These are phyloP conservation scores for Populus euphratica DNA, from an alignment of 345 rosid species.

Conservation along the genomic window DNA sequence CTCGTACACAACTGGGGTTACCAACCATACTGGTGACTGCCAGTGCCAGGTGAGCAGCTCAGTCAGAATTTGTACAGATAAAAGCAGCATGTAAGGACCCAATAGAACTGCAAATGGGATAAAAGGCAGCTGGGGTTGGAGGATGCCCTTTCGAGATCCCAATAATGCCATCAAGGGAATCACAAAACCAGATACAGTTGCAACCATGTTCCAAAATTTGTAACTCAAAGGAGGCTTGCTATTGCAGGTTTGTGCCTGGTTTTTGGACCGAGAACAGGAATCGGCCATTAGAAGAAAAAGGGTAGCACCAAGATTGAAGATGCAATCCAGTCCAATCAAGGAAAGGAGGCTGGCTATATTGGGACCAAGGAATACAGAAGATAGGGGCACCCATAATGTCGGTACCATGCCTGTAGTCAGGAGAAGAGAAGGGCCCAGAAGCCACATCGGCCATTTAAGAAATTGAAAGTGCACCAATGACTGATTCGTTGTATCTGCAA, in stretches of 20 bases:
- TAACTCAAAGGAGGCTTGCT: constrained; percentile 79
- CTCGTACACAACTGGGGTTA: constrained; percentile 86
- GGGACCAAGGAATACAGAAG: constrained; percentile 84
- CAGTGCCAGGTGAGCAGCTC: constrained; percentile 92
- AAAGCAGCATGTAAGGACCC: constrained; percentile 80
- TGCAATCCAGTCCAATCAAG: constrained; percentile 78
- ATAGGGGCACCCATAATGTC: constrained; percentile 80
- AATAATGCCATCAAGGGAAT: constrained; percentile 50
- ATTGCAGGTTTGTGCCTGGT: constrained; percentile 29
- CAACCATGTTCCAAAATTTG: constrained; percentile 70
- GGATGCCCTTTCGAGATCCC: constrained; percentile 60
- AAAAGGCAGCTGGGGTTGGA: constrained; percentile 64
- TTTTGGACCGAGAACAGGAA: constrained; percentile 60
- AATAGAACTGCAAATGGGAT: constrained; percentile 60
- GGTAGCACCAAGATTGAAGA: constrained; percentile 81
- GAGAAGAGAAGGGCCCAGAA: constrained; percentile 79
- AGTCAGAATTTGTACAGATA: constrained; percentile 71
- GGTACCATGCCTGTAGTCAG: constrained; percentile 87
- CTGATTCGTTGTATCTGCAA: constrained; percentile 18
- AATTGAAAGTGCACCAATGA: constrained; percentile 38
- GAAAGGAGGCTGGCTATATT: constrained; percentile 82
- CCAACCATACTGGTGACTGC: constrained; percentile 91
- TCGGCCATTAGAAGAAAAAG: constrained; percentile 89
- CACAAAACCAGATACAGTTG: constrained; percentile 55
- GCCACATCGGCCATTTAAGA: constrained; percentile 87